A percentile compares a stretch with the other conserved stretches of the same genome.
Evolutionary conservation across 106 monocot species (phyloP).

Genomic region (Dioscorea zingiberensis): DNA sequence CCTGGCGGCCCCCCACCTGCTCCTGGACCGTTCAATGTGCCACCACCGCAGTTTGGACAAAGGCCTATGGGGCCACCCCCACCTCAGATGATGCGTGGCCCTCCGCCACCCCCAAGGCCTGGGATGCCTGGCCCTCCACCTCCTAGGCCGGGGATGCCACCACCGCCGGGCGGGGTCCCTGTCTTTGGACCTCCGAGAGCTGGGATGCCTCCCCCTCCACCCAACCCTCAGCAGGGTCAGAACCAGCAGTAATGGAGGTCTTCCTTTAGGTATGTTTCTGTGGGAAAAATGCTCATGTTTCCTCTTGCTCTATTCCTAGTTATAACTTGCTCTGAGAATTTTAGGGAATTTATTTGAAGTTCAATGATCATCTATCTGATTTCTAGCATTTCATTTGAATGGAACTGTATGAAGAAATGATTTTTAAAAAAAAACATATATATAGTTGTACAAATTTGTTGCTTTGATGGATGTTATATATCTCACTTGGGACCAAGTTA

Average conservation of each 20-base stretch:
- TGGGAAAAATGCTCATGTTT: too few relatives aligned
- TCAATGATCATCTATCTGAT: too few relatives aligned
- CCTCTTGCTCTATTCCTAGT: too few relatives aligned
- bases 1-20: constrained; percentile 52
- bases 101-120: constrained; percentile 21
- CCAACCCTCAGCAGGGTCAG: constrained; percentile 44
- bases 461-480: too few relatives aligned
- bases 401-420: too few relatives aligned
- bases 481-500: too few relatives aligned
- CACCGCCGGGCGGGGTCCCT: constrained; percentile 54
- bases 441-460: too few relatives aligned
- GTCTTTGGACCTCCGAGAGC: constrained; percentile 67
- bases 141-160: constrained; percentile 83
- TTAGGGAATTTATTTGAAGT: too few relatives aligned
- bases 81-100: constrained; percentile 59
- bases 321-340: too few relatives aligned
- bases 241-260: constrained; percentile 39
- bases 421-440: too few relatives aligned
- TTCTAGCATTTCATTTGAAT: too few relatives aligned
- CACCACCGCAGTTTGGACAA: constrained; percentile 66
- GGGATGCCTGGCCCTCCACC: constrained; percentile 19
- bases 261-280: too few relatives aligned
- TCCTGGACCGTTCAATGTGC: constrained; percentile 20
- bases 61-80: constrained; percentile 76
- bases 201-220: constrained; percentile 81